A percentile compares a stretch with the other conserved stretches of the same genome.
Conservation (phyloP, 805 yeast species). For the Candida tallmaniae region DNA sequence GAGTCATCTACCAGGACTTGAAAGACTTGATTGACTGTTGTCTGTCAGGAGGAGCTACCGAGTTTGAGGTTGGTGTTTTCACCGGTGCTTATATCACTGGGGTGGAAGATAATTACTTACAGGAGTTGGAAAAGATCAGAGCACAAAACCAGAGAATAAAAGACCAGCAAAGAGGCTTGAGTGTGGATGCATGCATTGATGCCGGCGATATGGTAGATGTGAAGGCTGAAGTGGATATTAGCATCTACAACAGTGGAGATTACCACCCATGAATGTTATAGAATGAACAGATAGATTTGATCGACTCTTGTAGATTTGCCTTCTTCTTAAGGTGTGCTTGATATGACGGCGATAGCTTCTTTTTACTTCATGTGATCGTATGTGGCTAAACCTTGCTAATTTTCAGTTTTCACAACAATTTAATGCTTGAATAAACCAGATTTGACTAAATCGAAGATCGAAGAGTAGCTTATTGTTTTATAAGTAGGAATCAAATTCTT, state of each 20-base stretch:
- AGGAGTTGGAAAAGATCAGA: slow-evolving; percentile 77
- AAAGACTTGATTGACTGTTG: slow-evolving; percentile 84
- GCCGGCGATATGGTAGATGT: slow-evolving; percentile 52
- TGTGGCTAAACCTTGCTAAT: no score
- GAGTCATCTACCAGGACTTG: slow-evolving; percentile 81
- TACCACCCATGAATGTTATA: slow-evolving; percentile 24
- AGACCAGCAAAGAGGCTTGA: slow-evolving; percentile 32
- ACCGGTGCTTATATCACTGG: slow-evolving; percentile 96
- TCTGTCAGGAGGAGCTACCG: slow-evolving; percentile 43
- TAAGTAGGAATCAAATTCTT: no score
- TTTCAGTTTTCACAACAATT: no score
- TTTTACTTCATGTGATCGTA: no score
- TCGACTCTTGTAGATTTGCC: no score
- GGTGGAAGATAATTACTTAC: slow-evolving; percentile 74
- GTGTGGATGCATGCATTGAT: slow-evolving; percentile 40
- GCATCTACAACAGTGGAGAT: slow-evolving; percentile 56
- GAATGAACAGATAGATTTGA: no score
- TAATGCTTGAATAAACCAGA: no score
- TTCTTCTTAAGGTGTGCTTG: no score
- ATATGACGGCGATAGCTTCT: no score
- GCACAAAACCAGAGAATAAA: slow-evolving; percentile 61
- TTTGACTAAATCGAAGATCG: no score
- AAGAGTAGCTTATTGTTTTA: no score
- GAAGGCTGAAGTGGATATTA: slow-evolving; percentile 70
- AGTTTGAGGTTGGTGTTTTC: slow-evolving; percentile 95